Base-by-base conservation (phyloP, 164 flowering plant species). In the Chimonanthus salicifolius region DNA sequence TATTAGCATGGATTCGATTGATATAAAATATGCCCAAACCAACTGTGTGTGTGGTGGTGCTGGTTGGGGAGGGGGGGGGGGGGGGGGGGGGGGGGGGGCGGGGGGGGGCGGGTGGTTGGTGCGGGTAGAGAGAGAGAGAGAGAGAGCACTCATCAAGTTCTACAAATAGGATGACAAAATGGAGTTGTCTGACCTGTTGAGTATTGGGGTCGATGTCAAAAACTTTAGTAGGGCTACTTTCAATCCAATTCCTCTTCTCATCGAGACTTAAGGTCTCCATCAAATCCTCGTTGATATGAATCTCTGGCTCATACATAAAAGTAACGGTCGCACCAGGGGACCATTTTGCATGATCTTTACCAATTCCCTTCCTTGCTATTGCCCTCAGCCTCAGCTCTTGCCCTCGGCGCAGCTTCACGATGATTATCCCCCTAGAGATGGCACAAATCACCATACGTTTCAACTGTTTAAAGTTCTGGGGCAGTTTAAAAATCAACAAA, bases 281-380 rank as follows among this genome's bases (percentile, higher is more conserved):
- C 85, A 94, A 9, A 63, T 90, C 97, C 68, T 96, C 95, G 78
- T 94, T 92, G 78, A 96, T 88, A 70, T 85, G 87, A 69, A 92
- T 92, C 7, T 86, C 91, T 2, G 99, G 99, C 71, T 94, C 97
- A 80, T 90, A 90, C 98, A 95, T 92, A 77, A 93, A 95, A 33
- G 98, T 92, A 16, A 96, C 99, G 62, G 99, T 96, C 4, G 99
- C 97, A 58, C 95, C 97, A 78, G 99, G 98, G 18, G 98, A 92
- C 99, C 98, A 94, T 77, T 95, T 95, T 1, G 98, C 98, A 80
- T 95, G 97, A 77, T 95, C 98, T 78, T 95, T 95, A 2, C 97
- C 97, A 75, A 94, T 94, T 13, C 99, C 98, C 77, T 96, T 95
- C 70, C 99, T 87, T 13, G 99, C 99, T 58, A 95, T 95, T 6